These are phyloP conservation scores for Pyricularia pennisetigena DNA, from an alignment of 2,329 filamentous ascomycete genomes.

Conservation along the genomic window DNA sequence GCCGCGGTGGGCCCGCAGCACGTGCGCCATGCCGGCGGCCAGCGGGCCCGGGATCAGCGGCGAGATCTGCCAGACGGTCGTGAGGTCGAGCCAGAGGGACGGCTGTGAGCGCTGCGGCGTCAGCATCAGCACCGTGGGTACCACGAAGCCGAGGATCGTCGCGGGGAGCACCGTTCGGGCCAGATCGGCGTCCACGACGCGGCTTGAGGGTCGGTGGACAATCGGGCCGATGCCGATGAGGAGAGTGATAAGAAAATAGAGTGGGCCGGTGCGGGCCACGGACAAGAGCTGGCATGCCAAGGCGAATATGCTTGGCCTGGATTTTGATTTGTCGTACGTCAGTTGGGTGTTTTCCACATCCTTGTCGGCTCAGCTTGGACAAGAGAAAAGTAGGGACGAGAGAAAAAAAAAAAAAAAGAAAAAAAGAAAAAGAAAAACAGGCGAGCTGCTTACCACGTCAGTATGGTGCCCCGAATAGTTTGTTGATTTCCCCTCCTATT, in stretches of 20 bases:
- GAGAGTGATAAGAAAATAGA: conserved; percentile 7
- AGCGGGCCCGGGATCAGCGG: conserved; percentile 7
- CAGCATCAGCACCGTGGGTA: conserved; percentile 11
- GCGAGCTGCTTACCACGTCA: conserved; percentile 4
- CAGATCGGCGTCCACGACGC: background rate
- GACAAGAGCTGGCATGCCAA: background rate
- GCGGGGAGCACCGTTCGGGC: conserved; percentile 8
- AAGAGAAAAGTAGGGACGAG: too few relatives aligned
- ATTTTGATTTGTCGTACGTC: background rate
- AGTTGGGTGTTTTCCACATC: too few relatives aligned
- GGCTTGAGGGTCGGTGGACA: conserved; percentile 3
- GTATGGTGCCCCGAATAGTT: background rate
- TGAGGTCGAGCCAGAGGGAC: conserved; percentile 7
- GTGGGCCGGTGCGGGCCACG: background rate
- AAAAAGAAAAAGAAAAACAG: too few relatives aligned
- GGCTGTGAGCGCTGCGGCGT: conserved; percentile 2
- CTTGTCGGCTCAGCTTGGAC: too few relatives aligned
- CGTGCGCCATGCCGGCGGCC: background rate
- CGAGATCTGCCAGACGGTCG: conserved; percentile 10
- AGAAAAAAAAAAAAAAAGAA: too few relatives aligned
- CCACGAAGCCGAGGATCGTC: conserved; percentile 6
- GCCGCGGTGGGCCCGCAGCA: background rate
- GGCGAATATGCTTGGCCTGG: conserved; percentile 2
- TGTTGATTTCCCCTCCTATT: conserved; percentile 8
- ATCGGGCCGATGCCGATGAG: background rate